Evolutionary conservation across 2,329 filamentous ascomycete species (phyloP), one percentile per base, ranked within the genome.

Genomic region (Hansfordia pulvinata): DNA sequence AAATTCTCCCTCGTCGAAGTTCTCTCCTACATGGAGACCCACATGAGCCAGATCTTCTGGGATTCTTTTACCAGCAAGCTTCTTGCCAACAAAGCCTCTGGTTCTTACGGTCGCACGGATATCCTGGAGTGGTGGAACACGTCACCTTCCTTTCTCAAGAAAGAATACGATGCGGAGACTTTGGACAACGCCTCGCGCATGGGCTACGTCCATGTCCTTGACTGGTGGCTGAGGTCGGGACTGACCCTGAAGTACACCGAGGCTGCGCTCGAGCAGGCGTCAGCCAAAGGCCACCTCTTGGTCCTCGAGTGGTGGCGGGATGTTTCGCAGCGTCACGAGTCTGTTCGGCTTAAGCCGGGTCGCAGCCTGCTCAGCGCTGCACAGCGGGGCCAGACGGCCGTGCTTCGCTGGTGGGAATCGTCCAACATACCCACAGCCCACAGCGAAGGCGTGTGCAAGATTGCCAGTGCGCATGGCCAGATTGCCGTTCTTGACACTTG

Each of bases 251-350:
- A 82, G 38, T 93, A 90, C 51, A 93, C 81, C 8, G 84, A 93
- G 47, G 67, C 75, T 5, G 83, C 88, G 0, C 67, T 96, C 11
- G 88, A 94, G 51, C 79, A 86, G 42, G 86, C 88, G 17, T 88
- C 79, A 31, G 76, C 76, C 4, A 78, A 83, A 42, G 85, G 86
- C 6, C 80, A 90, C 37, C 63, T 93, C n/a, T 59, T 73, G 6
- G 84, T 94, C 1, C 65, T 96, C 2, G 78, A 92, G 41, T 96
- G 88, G 88, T 96, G 88, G 88, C 81, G 82, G 39, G 68, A 77
- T 32, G 74, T 76, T 0, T 69, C 68, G 9, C 54, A 61, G 10
- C 64, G 68, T 28, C 64, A 76, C 41, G 64, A 76, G 22, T 53
- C 53, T 2, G 56, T 73, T 26, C 56, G 64, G 5, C 62, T 92